Percentiles rank a stretch among this genome's conserved stretches.
These are phyloP conservation scores for Aplosporella prunicola DNA, from an alignment of 2,329 filamentous ascomycete genomes.

Conservation along the genomic window DNA sequence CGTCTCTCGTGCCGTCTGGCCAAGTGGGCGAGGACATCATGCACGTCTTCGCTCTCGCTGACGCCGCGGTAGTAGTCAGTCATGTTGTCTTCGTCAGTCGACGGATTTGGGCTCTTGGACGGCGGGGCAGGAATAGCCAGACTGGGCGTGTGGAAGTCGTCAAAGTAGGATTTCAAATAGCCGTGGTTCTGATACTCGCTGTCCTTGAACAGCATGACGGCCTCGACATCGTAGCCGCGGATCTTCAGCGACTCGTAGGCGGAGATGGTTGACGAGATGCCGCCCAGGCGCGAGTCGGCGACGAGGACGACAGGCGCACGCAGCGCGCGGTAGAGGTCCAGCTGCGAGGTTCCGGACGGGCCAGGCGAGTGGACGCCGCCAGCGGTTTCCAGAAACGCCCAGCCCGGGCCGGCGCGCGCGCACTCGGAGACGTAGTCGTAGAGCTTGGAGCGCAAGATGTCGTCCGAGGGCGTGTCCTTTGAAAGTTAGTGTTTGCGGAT, in stretches of 20 bases:
- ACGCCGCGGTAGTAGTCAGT: conserved; percentile 51
- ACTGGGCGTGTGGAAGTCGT: conserved; percentile 45
- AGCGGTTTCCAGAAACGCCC: conserved; percentile 69
- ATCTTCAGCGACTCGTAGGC: conserved; percentile 69
- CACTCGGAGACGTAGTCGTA: conserved; percentile 35
- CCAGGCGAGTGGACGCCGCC: conserved; percentile 73
- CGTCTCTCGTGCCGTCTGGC: conserved; percentile 46
- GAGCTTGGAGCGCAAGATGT: conserved; percentile 30
- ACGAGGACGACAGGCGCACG: conserved; percentile 66
- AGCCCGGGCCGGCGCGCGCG: conserved; percentile 39
- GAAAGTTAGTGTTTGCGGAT: neutral
- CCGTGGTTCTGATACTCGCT: conserved; percentile 56
- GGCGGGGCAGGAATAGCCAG: conserved; percentile 46
- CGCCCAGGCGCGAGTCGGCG: conserved; percentile 65
- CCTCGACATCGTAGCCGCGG: conserved; percentile 69
- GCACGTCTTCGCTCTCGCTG: conserved; percentile 31
- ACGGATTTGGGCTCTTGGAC: conserved; percentile 26
- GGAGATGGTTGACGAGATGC: conserved; percentile 70
- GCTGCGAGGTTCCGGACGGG: conserved; percentile 67
- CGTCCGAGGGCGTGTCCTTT: conserved; percentile 14
- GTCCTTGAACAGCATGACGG: conserved; percentile 60
- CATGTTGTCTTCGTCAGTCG: conserved; percentile 38
- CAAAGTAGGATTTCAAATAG: conserved; percentile 61
- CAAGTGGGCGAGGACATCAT: conserved; percentile 43
- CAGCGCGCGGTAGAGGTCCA: conserved; percentile 65